Base-by-base conservation (phyloP, 176 grass and related monocot genomes). In the Avena atlantica region DNA sequence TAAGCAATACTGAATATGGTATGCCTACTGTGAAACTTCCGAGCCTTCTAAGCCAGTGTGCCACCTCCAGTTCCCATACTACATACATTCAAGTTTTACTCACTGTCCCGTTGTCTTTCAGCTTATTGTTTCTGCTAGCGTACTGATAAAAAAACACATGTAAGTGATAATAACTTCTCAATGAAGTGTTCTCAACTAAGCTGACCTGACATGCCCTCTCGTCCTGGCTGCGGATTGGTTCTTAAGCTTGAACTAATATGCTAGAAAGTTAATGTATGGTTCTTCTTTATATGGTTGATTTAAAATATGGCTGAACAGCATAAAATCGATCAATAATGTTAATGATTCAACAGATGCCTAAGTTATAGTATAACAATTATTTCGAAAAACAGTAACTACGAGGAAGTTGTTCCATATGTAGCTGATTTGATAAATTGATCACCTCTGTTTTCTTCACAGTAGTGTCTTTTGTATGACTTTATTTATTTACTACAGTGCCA, bases 351-450 rank as follows among this genome's bases (percentile, higher is more conserved):
- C 9, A 3, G 21, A 19, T 74, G 45, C 31, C 55, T 4, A 72
- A 72, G 12, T 49, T 36, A 64, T 78, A 70, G 31, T 59, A 31
- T 48, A 66, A 23, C 4, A 56, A 13, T 15, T 47, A 17, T 37
- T 88, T 70, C 0, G 1, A 17, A 15, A 65, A 76, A 83, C 50
- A 31, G 15, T 78, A 63, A 83, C 21, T 12, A 9, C 12, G 56
- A 34, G 3, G 44, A 70, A 51, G 7, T 63, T 77, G 51, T 83
- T 79, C 55, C 2, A 9, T 82, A 63, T 52, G 27, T 19, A 53
- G 12, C 61, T 71, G 4, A 72, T 57, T 79, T 83, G 23, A 14
- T 81, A 75, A 78, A 78, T 25, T 60, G 45, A 84, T 61, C 27
- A 66, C 3, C 61, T 77, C 51, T 76, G 16, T 16, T 5, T 12